Conservation (phyloP, 768 basidiomycete species). For the Chalciporus piperatus region DNA sequence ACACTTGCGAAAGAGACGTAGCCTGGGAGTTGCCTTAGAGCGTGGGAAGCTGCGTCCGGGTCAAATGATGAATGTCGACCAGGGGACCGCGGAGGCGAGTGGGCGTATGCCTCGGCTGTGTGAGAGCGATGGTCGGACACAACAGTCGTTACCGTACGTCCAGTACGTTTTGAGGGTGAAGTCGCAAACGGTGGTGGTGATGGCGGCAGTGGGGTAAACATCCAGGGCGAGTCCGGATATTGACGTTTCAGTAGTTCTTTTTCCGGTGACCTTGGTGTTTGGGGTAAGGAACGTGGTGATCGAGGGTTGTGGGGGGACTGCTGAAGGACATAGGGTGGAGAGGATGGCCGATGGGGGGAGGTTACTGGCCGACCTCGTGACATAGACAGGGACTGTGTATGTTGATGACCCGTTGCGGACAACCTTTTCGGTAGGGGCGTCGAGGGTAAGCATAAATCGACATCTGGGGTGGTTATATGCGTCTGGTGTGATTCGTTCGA, state of each 20-base stretch:
- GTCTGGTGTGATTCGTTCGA: constrained; percentile 29
- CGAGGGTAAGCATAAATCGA: constrained; percentile 8
- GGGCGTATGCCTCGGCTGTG: constrained; percentile 10
- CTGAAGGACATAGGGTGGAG: constrained; percentile 6
- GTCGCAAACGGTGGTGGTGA: constrained; percentile 28
- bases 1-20: constrained; percentile 69
- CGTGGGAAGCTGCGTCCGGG: constrained; percentile 57
- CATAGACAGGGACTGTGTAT: constrained; percentile 14
- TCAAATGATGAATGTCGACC: constrained; percentile 44
- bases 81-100: constrained; percentile 10
- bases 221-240: constrained; percentile 26
- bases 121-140: constrained; percentile 15
- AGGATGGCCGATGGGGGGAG: constrained; percentile 4
- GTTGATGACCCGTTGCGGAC: constrained; percentile 6
- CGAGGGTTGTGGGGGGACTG: constrained; percentile 7
- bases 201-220: constrained; percentile 28
- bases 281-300: constrained; percentile 16
- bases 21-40: constrained; percentile 54
- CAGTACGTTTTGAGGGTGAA: constrained; percentile 27
- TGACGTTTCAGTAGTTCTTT: constrained; percentile 10
- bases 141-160: constrained; percentile 23
- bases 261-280: constrained; percentile 18
- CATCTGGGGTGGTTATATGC: constrained; percentile 20
- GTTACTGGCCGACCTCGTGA: background rate
- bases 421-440: constrained; percentile 6